Conservation (phyloP, 2,329 filamentous ascomycete genomes). For the Metarhizium sp. region DNA sequence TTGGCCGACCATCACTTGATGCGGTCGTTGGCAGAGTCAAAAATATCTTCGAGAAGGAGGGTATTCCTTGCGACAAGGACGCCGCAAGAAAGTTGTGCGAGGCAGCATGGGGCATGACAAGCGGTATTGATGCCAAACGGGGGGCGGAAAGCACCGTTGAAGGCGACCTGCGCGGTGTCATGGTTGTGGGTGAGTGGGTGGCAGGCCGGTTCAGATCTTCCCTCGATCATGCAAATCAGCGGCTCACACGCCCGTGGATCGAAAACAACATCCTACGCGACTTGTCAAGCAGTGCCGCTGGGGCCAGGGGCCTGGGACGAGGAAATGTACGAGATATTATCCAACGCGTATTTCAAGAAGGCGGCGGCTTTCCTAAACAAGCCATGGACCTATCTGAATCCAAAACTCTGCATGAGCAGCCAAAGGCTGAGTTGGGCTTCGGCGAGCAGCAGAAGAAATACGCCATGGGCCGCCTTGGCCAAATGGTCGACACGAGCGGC, state of each 20-base stretch:
- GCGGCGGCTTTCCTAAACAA: constrained; percentile 64
- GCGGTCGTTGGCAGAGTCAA: constrained; percentile 77
- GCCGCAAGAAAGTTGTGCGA: constrained; percentile 80
- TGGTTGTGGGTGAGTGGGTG: constrained; percentile 85
- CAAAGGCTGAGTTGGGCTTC: constrained; percentile 55
- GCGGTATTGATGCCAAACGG: constrained; percentile 58
- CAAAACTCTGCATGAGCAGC: constrained; percentile 42
- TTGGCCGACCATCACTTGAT: constrained; percentile 80
- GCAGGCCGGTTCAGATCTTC: constrained; percentile 57
- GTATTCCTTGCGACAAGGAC: constrained; percentile 79
- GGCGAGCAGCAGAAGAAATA: constrained; percentile 63
- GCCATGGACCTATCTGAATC: constrained; percentile 29
- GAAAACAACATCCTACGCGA: constrained; percentile 62
- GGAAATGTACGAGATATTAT: constrained; percentile 68
- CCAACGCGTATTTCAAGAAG: constrained; percentile 67
- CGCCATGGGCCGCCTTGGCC: constrained; percentile 59
- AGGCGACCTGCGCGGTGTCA: constrained; percentile 69
- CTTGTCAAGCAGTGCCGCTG: constrained; percentile 60
- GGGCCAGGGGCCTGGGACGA: constrained; percentile 60
- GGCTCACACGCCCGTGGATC: constrained; percentile 66
- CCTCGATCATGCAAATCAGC: constrained; percentile 26
- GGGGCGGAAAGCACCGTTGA: constrained; percentile 60
- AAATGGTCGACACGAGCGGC: constrained; percentile 72
- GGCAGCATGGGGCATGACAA: constrained; percentile 70
- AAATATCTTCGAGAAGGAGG: constrained; percentile 78